Percentiles rank a stretch among this genome's conserved stretches.
phyloP scores from a whole-genome alignment of 441 rosid genomes.

The Croton laevigatus region DNA sequence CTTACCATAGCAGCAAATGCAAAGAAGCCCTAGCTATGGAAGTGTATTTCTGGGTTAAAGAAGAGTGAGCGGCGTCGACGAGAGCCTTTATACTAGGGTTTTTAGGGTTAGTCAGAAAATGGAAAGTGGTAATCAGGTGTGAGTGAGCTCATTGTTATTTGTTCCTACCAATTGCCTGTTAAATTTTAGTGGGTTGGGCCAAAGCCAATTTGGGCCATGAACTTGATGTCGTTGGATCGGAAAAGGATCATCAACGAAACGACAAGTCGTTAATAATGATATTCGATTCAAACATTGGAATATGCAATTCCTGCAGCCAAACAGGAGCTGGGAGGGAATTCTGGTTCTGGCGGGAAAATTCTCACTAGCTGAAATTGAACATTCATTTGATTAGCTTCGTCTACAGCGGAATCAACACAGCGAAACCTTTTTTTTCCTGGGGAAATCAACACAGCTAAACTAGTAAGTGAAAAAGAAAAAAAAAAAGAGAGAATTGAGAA shows the following conservation, averaged over 20 bases:
- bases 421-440: background rate
- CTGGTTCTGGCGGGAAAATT: constrained; percentile 16
- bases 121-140: background rate
- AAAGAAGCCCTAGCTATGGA: constrained; percentile 18
- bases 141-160: background rate
- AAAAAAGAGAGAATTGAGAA: background rate
- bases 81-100: constrained; percentile 9
- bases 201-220: background rate
- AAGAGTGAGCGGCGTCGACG: background rate
- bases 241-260: no score
- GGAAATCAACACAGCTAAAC: background rate
- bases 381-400: background rate
- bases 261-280: background rate
- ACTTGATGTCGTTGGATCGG: no score
- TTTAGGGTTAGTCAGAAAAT: background rate
- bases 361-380: background rate
- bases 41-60: background rate
- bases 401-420: background rate
- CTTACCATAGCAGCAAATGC: constrained; percentile 35
- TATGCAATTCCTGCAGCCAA: background rate
- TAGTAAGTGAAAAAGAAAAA: background rate
- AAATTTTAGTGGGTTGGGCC: background rate
- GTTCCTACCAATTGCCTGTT: background rate
- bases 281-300: background rate
- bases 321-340: background rate